These are phyloP conservation scores for Serendipita sp. DNA, from an alignment of 768 basidiomycete species.

Conservation along the genomic window DNA sequence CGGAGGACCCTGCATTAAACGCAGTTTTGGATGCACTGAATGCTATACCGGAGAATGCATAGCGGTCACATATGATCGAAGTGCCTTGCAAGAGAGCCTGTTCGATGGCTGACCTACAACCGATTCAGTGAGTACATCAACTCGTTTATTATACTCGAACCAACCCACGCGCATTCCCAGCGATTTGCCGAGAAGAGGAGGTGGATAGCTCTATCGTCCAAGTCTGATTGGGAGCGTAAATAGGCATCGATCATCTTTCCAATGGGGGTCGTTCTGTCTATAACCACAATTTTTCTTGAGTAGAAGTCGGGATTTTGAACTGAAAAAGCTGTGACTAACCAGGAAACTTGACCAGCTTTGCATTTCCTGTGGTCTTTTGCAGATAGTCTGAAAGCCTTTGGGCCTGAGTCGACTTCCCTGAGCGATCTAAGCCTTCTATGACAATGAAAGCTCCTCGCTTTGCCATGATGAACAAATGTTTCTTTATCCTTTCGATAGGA, in stretches of 20 bases:
- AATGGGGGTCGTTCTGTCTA: constrained; percentile 82
- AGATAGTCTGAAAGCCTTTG: constrained; percentile 41
- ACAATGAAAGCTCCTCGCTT: constrained; percentile 75
- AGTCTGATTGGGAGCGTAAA: constrained; percentile 62
- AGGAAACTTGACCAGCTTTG: constrained; percentile 70
- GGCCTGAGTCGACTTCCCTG: constrained; percentile 87
- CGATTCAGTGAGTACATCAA: not conserved
- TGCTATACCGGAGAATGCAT: constrained; percentile 91
- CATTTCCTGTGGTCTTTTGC: constrained; percentile 24
- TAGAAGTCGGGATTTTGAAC: not conserved
- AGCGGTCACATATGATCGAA: constrained; percentile 76
- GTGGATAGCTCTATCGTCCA: constrained; percentile 86
- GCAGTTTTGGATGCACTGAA: constrained; percentile 36
- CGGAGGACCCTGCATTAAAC: constrained; percentile 24
- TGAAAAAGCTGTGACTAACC: constrained; percentile 29
- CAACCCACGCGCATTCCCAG: constrained; percentile 76
- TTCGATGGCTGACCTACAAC: constrained; percentile 42
- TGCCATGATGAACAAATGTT: not conserved
- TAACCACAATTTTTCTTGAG: not conserved
- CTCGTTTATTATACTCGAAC: not conserved
- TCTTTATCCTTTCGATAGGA: not conserved
- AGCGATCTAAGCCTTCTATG: constrained; percentile 88
- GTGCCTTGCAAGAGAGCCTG: constrained; percentile 43
- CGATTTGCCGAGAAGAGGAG: constrained; percentile 93
- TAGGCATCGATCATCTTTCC: constrained; percentile 91